Base-by-base conservation (phyloP, 2,329 filamentous ascomycete species). In the Trichoderma oligosporum region DNA sequence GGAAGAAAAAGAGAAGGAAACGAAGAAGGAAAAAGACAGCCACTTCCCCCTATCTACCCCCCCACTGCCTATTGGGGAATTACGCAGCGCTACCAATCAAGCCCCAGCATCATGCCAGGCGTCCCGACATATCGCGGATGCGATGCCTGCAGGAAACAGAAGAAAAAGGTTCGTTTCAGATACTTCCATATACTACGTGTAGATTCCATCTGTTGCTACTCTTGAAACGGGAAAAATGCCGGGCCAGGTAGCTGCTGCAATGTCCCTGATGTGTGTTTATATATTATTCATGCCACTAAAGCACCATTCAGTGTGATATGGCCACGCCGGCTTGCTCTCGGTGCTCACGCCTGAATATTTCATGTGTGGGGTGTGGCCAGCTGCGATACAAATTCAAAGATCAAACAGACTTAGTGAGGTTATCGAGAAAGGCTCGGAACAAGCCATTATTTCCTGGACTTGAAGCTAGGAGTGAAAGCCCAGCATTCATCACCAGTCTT, bases 101-200 rank as follows among this genome's bases (percentile, higher is more conserved):
- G n/a, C n/a, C n/a, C 42, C 44, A 44, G 24, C 53, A 12, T 14
- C 42, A 81, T 81, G 79, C 77, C 78, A 0, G 78, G 79, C 22
- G 79, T 81, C 16, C 79, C 79, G 20, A 75, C 76, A 7, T 74
- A 76, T 49, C 73, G 74, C 57, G 78, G 76, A 31, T 81, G 78
- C 61, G 76, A 81, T 56, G 76, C 71, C 12, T 81, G 78, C 62
- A 74, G 77, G 31, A 77, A 73, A 61, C 75, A 78, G 61, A 81
- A 80, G 73, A 81, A 81, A 66, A 81, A 80, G 74, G 78, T 78
- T 65, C 12, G 65, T 56, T 20, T 27, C 11, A 6, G n/a, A 24
- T 36, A 38, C 51, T 45, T 11, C 25, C 11, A 6, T n/a, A 24
- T 36, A 38, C 51, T 45, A 9, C 20, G 11, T 20, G 29, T 25